phyloP scores from a whole-genome alignment of 75 land plant species.

The Selaginella moellendorffii region DNA sequence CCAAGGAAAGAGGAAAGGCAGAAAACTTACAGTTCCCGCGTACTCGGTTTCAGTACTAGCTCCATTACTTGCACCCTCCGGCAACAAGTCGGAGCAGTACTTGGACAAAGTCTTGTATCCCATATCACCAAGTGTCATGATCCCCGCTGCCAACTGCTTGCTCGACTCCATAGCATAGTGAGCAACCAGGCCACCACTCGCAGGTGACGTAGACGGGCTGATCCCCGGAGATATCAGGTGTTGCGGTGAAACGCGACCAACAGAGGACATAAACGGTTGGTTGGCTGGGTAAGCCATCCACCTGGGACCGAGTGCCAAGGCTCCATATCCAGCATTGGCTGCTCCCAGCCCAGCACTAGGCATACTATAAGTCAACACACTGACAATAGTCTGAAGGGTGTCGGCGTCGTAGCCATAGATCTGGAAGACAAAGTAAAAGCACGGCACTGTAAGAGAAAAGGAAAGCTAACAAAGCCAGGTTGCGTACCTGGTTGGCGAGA shows the following conservation, averaged over 20 bases:
- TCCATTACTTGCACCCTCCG: slow-evolving; percentile 32
- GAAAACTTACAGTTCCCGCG: slow-evolving; percentile 58
- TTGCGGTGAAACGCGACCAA: slow-evolving; percentile 69
- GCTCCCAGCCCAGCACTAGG: slow-evolving; percentile 28
- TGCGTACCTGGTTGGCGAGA: slow-evolving; percentile 54
- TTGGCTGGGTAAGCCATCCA: slow-evolving; percentile 90
- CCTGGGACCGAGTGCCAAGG: slow-evolving; percentile 74
- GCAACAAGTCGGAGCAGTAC: slow-evolving; percentile 61
- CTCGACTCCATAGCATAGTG: slow-evolving; percentile 90
- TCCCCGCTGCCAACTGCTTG: slow-evolving; percentile 79
- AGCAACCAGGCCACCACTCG: slow-evolving; percentile 68
- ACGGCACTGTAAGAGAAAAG: neutral
- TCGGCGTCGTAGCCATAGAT: slow-evolving; percentile 70
- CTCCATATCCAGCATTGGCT: slow-evolving; percentile 48
- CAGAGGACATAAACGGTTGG: slow-evolving; percentile 35
- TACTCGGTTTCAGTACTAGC: slow-evolving; percentile 35
- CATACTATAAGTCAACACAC: slow-evolving; percentile 74
- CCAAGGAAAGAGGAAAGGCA: neutral
- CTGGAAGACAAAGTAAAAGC: slow-evolving; percentile 31
- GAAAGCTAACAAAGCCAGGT: slow-evolving; percentile 4
- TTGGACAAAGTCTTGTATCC: slow-evolving; percentile 61
- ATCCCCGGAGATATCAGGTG: slow-evolving; percentile 49
- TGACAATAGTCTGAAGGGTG: slow-evolving; percentile 60
- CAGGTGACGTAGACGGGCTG: slow-evolving; percentile 52
- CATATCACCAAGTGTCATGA: slow-evolving; percentile 68